Conservation (phyloP, 78 protist genomes). For the Polysphondylium violaceum region DNA sequence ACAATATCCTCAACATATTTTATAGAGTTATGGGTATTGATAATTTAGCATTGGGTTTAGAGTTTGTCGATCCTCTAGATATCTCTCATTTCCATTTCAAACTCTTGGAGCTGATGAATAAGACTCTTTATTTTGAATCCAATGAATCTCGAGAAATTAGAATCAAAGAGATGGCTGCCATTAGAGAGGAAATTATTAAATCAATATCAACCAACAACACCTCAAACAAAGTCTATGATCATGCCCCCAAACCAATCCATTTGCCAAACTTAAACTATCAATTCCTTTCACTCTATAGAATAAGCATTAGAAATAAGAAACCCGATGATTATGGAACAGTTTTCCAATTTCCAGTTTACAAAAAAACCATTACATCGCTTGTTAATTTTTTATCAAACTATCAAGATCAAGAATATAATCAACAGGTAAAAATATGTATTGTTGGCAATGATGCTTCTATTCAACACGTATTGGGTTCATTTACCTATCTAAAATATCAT, state of each 20-base stretch:
- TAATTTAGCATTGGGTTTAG: slow-evolving; percentile 45
- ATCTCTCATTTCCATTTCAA: slow-evolving; percentile 27
- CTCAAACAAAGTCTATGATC: not conserved
- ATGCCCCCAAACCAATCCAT: slow-evolving; percentile 17
- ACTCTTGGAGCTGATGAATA: slow-evolving; percentile 48
- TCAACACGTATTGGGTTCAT: slow-evolving; percentile 63
- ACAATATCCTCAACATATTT: slow-evolving; percentile 51
- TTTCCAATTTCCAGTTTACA: slow-evolving; percentile 34
- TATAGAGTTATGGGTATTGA: slow-evolving; percentile 60
- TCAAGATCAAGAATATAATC: slow-evolving; percentile 28
- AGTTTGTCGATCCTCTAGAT: slow-evolving; percentile 30
- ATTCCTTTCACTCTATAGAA: slow-evolving; percentile 22
- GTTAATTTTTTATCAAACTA: slow-evolving; percentile 33
- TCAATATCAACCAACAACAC: not conserved
- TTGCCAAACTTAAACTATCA: slow-evolving; percentile 52
- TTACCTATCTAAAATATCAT: slow-evolving; percentile 26
- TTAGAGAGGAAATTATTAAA: slow-evolving; percentile 66
- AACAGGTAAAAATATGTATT: slow-evolving; percentile 32
- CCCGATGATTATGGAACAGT: slow-evolving; percentile 59
- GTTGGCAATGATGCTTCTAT: slow-evolving; percentile 70
- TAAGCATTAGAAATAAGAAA: slow-evolving; percentile 52
- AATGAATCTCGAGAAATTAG: slow-evolving; percentile 22
- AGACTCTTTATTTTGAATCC: slow-evolving; percentile 54
- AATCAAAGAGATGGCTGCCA: slow-evolving; percentile 37
- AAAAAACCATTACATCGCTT: slow-evolving; percentile 8